Percentiles rank a stretch among this genome's conserved stretches.
Evolutionary conservation across 2,329 filamentous ascomycete genomes (phyloP).

Genomic region (Aspergillus japonicus): DNA sequence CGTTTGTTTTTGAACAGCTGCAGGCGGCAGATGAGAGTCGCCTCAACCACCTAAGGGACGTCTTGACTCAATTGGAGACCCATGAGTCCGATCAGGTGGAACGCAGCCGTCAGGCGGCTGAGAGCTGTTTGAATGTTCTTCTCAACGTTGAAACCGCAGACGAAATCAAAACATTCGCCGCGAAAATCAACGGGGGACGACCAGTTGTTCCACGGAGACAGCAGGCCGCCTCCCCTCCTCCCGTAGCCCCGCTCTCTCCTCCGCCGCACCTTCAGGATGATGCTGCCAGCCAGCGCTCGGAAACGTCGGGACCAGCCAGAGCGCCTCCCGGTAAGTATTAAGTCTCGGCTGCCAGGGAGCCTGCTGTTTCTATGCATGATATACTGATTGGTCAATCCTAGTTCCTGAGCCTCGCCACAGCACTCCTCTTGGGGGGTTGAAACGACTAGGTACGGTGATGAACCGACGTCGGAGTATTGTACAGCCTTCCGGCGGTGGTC

Average conservation of each 20-base stretch:
- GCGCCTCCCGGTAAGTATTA: constrained; percentile 37
- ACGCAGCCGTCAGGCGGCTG: constrained; percentile 69
- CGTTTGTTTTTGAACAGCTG: constrained; percentile 89
- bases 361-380: background rate
- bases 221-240: constrained; percentile 23
- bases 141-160: constrained; percentile 82
- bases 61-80: constrained; percentile 88
- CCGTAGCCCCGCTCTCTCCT: constrained; percentile 36
- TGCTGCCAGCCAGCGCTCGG: constrained; percentile 55
- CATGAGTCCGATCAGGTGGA: constrained; percentile 87
- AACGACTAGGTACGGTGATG: constrained; percentile 50
- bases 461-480: constrained; percentile 46
- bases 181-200: constrained; percentile 39
- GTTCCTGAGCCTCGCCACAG: constrained; percentile 41
- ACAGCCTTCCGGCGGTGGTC: constrained; percentile 31
- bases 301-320: constrained; percentile 42
- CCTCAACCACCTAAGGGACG: constrained; percentile 84
- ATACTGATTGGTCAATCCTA: constrained; percentile 18
- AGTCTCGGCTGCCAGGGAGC: background rate
- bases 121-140: constrained; percentile 75
- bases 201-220: constrained; percentile 29
- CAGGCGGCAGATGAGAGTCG: constrained; percentile 88
- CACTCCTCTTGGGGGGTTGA: constrained; percentile 45
- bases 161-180: constrained; percentile 65
- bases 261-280: constrained; percentile 51